A percentile compares a stretch with the other conserved stretches of the same genome.
Evolutionary conservation across 352 stramenopile genomes (phyloP).

Genomic region (Globisporangium echinulatum): DNA sequence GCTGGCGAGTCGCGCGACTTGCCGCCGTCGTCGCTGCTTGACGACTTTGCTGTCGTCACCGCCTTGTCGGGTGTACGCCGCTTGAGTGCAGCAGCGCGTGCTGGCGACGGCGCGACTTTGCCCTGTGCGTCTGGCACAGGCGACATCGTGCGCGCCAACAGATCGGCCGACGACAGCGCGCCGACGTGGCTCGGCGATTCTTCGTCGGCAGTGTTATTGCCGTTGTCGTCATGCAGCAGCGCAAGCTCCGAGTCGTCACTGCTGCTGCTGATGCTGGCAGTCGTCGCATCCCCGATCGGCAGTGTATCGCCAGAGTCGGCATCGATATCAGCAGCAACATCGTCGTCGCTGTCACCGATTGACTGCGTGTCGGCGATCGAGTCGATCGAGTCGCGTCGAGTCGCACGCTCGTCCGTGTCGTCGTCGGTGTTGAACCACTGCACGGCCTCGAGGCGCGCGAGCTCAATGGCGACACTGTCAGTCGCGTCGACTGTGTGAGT

Average conservation of each 20-base stretch:
- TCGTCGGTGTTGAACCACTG: background rate
- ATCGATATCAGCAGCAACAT: background rate
- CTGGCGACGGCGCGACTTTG: constrained; percentile 5
- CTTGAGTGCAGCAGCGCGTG: background rate
- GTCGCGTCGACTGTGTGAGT: background rate
- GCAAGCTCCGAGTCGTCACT: background rate
- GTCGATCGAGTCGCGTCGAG: constrained; percentile 19
- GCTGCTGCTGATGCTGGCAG: background rate
- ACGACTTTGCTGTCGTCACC: too few species aligned
- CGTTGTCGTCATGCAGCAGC: background rate
- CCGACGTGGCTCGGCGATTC: constrained; percentile 39
- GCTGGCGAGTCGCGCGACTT: background rate
- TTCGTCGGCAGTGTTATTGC: constrained; percentile 29
- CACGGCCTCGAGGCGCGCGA: background rate
- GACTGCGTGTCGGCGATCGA: constrained; percentile 36
- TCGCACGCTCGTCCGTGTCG: constrained; percentile 17
- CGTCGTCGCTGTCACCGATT: constrained; percentile 28
- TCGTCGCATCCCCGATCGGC: background rate
- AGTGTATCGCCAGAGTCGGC: too few species aligned
- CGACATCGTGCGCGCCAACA: background rate
- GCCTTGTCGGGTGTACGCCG: background rate
- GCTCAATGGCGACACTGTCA: background rate
- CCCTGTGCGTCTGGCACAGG: background rate
- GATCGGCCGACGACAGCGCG: background rate
- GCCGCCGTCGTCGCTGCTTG: background rate